These are phyloP conservation scores for Marchantia paleacea DNA, from an alignment of 225 moss, liverwort and hornwort species.

Conservation along the genomic window DNA sequence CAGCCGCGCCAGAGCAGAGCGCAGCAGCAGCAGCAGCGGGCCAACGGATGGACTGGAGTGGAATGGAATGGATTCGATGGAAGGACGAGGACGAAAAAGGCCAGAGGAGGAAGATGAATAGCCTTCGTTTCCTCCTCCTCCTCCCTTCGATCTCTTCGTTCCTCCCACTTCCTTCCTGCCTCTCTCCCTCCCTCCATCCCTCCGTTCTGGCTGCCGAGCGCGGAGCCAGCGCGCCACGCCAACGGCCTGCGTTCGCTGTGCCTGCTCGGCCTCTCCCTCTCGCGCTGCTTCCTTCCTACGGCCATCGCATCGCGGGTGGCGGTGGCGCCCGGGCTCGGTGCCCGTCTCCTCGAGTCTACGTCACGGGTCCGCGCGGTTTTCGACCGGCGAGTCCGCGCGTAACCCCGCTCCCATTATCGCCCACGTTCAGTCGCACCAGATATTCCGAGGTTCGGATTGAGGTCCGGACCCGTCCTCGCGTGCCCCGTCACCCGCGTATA, in stretches of 20 bases:
- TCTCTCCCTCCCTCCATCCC: not conserved
- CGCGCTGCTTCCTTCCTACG: constrained; percentile 13
- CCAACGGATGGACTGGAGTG: constrained; percentile 7
- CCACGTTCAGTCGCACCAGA: constrained; percentile 1
- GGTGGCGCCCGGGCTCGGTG: not conserved
- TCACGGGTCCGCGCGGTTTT: constrained; percentile 3
- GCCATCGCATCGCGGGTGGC: not conserved
- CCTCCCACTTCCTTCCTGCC: not conserved
- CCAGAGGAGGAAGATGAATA: constrained; percentile 6
- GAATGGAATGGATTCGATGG: constrained; percentile 1
- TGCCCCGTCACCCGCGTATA: not conserved
- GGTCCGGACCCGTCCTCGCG: not conserved
- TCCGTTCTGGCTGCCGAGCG: not conserved
- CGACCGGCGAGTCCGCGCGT: not conserved
- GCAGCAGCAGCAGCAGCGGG: not conserved
- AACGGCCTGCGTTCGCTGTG: constrained; percentile 6
- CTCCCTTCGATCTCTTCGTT: not conserved
- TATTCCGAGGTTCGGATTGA: constrained; percentile 1
- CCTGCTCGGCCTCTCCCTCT: constrained; percentile 1
- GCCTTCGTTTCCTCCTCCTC: not conserved
- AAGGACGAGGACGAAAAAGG: constrained; percentile 4
- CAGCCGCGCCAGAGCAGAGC: not conserved
- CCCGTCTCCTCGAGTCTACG: not conserved
- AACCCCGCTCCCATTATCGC: constrained; percentile 9
- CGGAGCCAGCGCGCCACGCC: constrained; percentile 24